Evolutionary conservation across 148 eudicot genomes (phyloP).

Genomic region (Chenopodium quinoa): DNA sequence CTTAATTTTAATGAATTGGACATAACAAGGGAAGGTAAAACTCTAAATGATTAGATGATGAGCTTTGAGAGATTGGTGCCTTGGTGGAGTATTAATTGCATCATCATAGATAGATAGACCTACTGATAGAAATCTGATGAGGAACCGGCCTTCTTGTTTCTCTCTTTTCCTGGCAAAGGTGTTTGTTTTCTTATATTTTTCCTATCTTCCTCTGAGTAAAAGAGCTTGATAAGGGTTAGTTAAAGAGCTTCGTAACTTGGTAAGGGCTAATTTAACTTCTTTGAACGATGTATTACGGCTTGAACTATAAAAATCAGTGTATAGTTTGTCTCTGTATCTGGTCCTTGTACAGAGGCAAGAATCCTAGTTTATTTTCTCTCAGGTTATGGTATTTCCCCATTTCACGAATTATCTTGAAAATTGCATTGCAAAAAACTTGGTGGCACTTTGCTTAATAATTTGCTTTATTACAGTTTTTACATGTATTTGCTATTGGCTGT

Average conservation of each 20-base stretch:
- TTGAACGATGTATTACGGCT: neutral
- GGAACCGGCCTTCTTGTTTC: neutral
- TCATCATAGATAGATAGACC: neutral
- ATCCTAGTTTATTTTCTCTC: neutral
- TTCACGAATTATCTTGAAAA: neutral
- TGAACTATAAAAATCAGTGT: neutral
- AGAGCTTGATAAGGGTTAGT: neutral
- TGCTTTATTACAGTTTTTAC: neutral
- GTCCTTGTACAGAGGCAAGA: neutral
- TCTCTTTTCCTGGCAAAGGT: neutral
- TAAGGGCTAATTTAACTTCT: neutral
- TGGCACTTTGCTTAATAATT: neutral
- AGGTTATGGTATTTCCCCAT: neutral
- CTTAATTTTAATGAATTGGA: no score
- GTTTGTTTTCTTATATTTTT: neutral
- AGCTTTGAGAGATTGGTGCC: neutral
- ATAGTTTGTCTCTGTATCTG: neutral
- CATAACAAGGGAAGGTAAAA: neutral
- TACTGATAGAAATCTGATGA: neutral
- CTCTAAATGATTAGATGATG: neutral
- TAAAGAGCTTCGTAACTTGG: neutral
- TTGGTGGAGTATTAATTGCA: neutral
- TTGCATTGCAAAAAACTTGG: neutral
- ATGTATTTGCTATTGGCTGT: neutral
- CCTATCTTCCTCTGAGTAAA: neutral